Conservation (phyloP, 768 basidiomycete species). For the Dacryopinax spathularia region DNA sequence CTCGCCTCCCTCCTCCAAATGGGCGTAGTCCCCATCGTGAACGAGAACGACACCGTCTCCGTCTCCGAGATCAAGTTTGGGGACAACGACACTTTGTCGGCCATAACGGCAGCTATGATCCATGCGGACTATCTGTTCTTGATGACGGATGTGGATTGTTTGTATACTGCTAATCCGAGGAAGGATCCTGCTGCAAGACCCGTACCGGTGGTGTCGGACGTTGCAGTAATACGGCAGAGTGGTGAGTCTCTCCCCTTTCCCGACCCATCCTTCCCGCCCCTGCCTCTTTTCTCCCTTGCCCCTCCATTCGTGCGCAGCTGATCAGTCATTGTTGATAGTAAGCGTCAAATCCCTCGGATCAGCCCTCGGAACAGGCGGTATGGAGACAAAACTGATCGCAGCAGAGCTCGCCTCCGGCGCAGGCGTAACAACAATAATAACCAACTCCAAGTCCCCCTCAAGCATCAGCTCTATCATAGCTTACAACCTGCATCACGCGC, state of each 20-base stretch:
- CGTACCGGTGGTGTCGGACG: slow-evolving; percentile 71
- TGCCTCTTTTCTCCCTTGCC: neutral
- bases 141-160: slow-evolving; percentile 87
- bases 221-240: slow-evolving; percentile 69
- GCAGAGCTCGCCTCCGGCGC: slow-evolving; percentile 94
- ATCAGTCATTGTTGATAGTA: slow-evolving; percentile 34
- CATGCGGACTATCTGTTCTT: slow-evolving; percentile 96
- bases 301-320: slow-evolving; percentile 3
- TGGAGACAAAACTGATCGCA: slow-evolving; percentile 98
- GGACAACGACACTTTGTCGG: slow-evolving; percentile 95
- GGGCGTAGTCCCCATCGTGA: slow-evolving; percentile 96
- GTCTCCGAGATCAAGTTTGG: slow-evolving; percentile 99
- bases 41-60: slow-evolving; percentile 97
- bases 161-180: slow-evolving; percentile 91
- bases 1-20: slow-evolving; percentile 79
- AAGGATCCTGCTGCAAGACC: slow-evolving; percentile 71
- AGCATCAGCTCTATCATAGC: slow-evolving; percentile 71
- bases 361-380: slow-evolving; percentile 89
- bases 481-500: slow-evolving; percentile 37
- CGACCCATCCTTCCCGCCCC: neutral
- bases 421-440: slow-evolving; percentile 83
- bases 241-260: neutral
- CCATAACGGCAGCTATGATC: slow-evolving; percentile 93
- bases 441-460: slow-evolving; percentile 63
- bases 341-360: slow-evolving; percentile 87